A percentile compares a stretch with the other conserved stretches of the same genome.
These are phyloP conservation scores for Acacia concinna DNA, from an alignment of 331 rosid species.

Conservation along the genomic window DNA sequence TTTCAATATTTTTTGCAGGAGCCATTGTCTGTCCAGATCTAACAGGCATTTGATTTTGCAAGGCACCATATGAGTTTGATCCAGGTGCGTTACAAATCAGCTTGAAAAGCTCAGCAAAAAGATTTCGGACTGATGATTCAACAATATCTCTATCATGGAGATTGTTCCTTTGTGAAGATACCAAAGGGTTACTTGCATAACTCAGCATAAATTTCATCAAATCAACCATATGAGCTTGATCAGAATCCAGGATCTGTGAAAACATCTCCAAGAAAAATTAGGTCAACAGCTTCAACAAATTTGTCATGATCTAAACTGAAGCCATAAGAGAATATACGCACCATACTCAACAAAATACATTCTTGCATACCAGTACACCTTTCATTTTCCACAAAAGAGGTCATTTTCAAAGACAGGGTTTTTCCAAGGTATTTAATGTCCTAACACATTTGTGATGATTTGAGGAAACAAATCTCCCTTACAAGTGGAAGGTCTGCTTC, in stretches of 20 bases:
- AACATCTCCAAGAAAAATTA: conserved; percentile 26
- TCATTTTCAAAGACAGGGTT: neutral
- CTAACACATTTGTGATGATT: neutral
- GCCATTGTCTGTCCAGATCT: conserved; percentile 44
- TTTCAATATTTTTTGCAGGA: conserved; percentile 63
- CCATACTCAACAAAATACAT: neutral
- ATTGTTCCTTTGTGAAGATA: conserved; percentile 51
- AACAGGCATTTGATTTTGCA: conserved; percentile 47
- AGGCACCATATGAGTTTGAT: conserved; percentile 39
- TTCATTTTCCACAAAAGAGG: neutral
- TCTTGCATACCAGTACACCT: neutral
- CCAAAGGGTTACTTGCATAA: conserved; percentile 57
- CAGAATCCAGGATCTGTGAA: conserved; percentile 55
- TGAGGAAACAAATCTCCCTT: conserved; percentile 1
- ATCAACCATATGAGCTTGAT: conserved; percentile 70
- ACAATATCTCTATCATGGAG: conserved; percentile 50
- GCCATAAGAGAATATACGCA: conserved; percentile 20
- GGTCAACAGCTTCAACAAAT: conserved; percentile 13
- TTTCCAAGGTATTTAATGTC: neutral
- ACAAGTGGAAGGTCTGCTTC: neutral
- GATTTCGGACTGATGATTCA: conserved; percentile 70
- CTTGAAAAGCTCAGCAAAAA: conserved; percentile 67
- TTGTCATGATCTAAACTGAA: conserved; percentile 6
- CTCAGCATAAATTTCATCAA: conserved; percentile 84
- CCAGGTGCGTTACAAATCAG: conserved; percentile 55